phyloP scores from a whole-genome alignment of 768 basidiomycete species.

The Myochromella boudieri region DNA sequence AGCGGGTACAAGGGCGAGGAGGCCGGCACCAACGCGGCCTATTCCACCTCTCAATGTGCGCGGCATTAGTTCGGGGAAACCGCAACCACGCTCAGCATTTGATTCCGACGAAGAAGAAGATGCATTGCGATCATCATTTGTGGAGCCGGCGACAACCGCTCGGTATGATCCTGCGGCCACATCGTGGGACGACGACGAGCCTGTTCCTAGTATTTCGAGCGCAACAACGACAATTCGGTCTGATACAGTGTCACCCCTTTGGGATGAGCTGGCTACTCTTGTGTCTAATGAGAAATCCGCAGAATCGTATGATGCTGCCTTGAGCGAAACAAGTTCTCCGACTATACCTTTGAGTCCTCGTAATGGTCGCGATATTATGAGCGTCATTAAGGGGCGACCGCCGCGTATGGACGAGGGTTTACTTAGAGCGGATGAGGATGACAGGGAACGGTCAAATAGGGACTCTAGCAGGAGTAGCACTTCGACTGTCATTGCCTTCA shows the following conservation, averaged over 20 bases:
- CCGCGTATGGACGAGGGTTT: conserved; percentile 18
- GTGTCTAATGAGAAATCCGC: conserved; percentile 8
- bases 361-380: not conserved
- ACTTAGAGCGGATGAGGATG: conserved; percentile 11
- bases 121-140: conserved; percentile 16
- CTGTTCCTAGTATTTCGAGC: not conserved
- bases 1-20: conserved; percentile 1
- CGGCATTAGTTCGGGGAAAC: conserved; percentile 13
- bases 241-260: conserved; percentile 12
- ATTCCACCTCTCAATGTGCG: conserved; percentile 31
- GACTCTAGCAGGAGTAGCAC: conserved; percentile 48
- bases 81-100: conserved; percentile 9
- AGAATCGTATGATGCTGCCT: conserved; percentile 17
- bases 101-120: conserved; percentile 14
- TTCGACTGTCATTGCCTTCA: conserved; percentile 42
- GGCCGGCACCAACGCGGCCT: conserved; percentile 13
- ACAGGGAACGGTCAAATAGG: conserved; percentile 28
- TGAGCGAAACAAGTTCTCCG: conserved; percentile 27
- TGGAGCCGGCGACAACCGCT: conserved; percentile 21
- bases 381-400: not conserved
- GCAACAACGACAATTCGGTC: conserved; percentile 7
- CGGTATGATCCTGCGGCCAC: conserved; percentile 16
- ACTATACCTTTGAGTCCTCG: conserved; percentile 20
- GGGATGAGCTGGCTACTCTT: conserved; percentile 14
- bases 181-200: conserved; percentile 7